These are phyloP conservation scores for Termitomyces sp. DNA, from an alignment of 768 basidiomycete genomes.

Conservation along the genomic window DNA sequence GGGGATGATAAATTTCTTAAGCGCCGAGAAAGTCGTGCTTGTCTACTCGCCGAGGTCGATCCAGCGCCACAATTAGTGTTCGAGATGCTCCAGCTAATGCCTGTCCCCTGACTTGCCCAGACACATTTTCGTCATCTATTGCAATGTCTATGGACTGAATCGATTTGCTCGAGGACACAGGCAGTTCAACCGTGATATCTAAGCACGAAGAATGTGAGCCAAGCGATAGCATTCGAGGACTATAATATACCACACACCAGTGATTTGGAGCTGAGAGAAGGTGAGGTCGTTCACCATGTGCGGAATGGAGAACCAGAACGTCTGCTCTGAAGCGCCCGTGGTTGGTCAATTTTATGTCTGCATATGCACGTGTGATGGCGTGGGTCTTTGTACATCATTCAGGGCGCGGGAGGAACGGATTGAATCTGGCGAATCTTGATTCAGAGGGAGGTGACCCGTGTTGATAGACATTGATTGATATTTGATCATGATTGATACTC, in stretches of 20 bases:
- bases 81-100: neutral
- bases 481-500: no score
- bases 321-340: no score
- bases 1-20: neutral
- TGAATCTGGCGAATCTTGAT: no score
- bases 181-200: constrained; percentile 12
- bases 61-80: neutral
- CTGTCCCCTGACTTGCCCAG: neutral
- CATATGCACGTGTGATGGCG: no score
- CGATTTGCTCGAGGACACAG: constrained; percentile 9
- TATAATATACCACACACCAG: neutral
- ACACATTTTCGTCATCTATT: constrained; percentile 5
- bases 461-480: no score
- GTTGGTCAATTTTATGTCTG: no score
- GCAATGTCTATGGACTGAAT: constrained; percentile 11
- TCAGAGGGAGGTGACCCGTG: no score
- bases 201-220: neutral
- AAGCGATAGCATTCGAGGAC: neutral
- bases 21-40: neutral
- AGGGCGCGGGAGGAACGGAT: no score
- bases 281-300: neutral
- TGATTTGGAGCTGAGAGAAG: constrained; percentile 4
- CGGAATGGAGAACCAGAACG: neutral
- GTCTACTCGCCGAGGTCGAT: constrained; percentile 7
- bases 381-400: no score